Percentiles rank a stretch among this genome's conserved stretches.
These are phyloP conservation scores for Trametes meyenii DNA, from an alignment of 768 basidiomycete genomes.

Conservation along the genomic window DNA sequence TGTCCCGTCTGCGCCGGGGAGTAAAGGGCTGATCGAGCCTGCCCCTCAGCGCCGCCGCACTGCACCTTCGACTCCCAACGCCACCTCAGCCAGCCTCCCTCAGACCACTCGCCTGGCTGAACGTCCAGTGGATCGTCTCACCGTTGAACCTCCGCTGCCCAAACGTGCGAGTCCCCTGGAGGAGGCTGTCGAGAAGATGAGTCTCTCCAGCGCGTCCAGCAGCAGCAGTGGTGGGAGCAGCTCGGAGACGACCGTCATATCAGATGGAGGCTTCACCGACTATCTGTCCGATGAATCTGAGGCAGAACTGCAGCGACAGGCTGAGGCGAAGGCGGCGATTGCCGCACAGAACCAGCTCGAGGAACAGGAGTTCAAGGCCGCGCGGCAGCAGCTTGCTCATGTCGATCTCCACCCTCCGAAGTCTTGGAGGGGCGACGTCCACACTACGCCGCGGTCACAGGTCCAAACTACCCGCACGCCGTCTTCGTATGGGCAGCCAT, in stretches of 20 bases:
- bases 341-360: slow-evolving; percentile 81
- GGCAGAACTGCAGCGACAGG: slow-evolving; percentile 83
- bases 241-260: slow-evolving; percentile 78
- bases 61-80: slow-evolving; percentile 21
- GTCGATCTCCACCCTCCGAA: slow-evolving; percentile 79
- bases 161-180: slow-evolving; percentile 31
- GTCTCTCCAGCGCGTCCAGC: slow-evolving; percentile 41
- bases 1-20: slow-evolving; percentile 38
- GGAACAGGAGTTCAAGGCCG: slow-evolving; percentile 80
- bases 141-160: slow-evolving; percentile 11
- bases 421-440: slow-evolving; percentile 58
- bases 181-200: slow-evolving; percentile 42
- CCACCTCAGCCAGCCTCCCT: slow-evolving; percentile 5
- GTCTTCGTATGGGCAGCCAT: slow-evolving; percentile 16
- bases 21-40: slow-evolving; percentile 41
- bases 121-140: slow-evolving; percentile 27
- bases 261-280: slow-evolving; percentile 87
- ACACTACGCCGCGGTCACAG: slow-evolving; percentile 27
- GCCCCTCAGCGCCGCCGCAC: slow-evolving; percentile 31
- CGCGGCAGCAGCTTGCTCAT: slow-evolving; percentile 73
- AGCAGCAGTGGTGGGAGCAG: slow-evolving; percentile 60
- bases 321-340: slow-evolving; percentile 75
- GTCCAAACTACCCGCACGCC: slow-evolving; percentile 8
- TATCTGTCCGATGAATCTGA: slow-evolving; percentile 94
- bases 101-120: slow-evolving; percentile 14